Evolutionary conservation across 2,329 filamentous ascomycete species (phyloP), one percentile per base, ranked within the genome.

Genomic region (Curvularia lunata): DNA sequence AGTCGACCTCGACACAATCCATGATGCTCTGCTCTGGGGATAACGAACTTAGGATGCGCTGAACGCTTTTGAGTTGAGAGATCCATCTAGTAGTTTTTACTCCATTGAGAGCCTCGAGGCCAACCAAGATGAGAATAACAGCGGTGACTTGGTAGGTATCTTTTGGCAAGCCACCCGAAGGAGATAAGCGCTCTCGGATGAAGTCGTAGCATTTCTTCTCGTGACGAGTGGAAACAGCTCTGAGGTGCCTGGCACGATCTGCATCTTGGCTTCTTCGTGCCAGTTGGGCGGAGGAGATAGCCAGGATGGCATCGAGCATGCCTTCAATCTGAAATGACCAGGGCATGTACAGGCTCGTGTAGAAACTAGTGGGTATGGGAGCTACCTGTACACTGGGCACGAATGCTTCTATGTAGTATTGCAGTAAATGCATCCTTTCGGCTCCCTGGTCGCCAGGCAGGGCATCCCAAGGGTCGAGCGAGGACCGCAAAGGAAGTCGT

Each of bases 311-410:
- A 55, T 76, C 67, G 21, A 76, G 61, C 66, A 76, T 70, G 16
- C 74, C 74, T 34, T 75, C 66, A 13, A 69, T 72, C 32, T 73
- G 59, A 34, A 74, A 71, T 16, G 74, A 73, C 74, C 73, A 75
- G 21, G 74, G 74, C 58, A 76, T 72, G 46, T 76, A 76, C 10
- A 75, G 60, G 5, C 62, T 63, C 2, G 71, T 76, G 53, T 75
- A 76, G 55, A 75, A 76, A 54, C 72, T 74, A 2, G 70, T 70
- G 9, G 70, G 62, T n/a, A 68, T 75, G 8, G 66, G 68, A 13
- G 74, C 74, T 18, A 76, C 71, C 16, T 73, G 75, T 10, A 76
- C 69, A 55, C 74, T 75, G 42, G 73, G 74, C 27, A 76, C 72
- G 30, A 72, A 75, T 8, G 69, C 72, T 46, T 75, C 71, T 48